Evolutionary conservation across 495 filamentous ascomycete species (phyloP).

Genomic region (Lentithecium fluviatile): DNA sequence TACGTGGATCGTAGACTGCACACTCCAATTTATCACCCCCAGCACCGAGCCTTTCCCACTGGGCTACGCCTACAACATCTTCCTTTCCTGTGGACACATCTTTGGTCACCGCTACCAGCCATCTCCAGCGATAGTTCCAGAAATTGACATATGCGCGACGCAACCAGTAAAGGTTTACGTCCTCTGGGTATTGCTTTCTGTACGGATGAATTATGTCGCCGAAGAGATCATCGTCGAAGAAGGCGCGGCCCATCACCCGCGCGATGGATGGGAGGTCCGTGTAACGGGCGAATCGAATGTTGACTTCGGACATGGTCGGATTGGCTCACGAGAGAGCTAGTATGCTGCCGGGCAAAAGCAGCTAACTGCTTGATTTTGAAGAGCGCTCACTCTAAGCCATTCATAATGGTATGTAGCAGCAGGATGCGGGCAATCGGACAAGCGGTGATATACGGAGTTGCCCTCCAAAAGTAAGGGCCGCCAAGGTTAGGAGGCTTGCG

Average conservation of each 20-base stretch:
- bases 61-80: slow-evolving; percentile 20
- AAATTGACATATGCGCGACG: slow-evolving; percentile 20
- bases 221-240: slow-evolving; percentile 31
- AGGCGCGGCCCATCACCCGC: slow-evolving; percentile 15
- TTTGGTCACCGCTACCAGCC: slow-evolving; percentile 8
- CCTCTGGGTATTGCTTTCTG: slow-evolving; percentile 18
- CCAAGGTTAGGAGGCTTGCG: no score
- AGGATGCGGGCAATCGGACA: no score
- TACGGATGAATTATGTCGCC: slow-evolving; percentile 32
- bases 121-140: slow-evolving; percentile 27
- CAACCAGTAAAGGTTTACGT: slow-evolving; percentile 23
- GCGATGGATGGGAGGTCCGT: slow-evolving; percentile 22
- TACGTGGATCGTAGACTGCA: slow-evolving; percentile 12
- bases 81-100: slow-evolving; percentile 12
- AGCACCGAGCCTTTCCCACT: slow-evolving; percentile 26
- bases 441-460: no score
- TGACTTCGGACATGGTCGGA: no score
- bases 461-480: no score
- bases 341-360: no score
- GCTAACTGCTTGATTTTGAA: no score
- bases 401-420: no score
- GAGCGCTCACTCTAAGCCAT: no score
- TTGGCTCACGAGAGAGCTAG: no score
- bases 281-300: background rate
- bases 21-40: slow-evolving; percentile 16